Conservation (phyloP, 2,329 filamentous ascomycete genomes). For the Pseudogymnoascus sp. region DNA sequence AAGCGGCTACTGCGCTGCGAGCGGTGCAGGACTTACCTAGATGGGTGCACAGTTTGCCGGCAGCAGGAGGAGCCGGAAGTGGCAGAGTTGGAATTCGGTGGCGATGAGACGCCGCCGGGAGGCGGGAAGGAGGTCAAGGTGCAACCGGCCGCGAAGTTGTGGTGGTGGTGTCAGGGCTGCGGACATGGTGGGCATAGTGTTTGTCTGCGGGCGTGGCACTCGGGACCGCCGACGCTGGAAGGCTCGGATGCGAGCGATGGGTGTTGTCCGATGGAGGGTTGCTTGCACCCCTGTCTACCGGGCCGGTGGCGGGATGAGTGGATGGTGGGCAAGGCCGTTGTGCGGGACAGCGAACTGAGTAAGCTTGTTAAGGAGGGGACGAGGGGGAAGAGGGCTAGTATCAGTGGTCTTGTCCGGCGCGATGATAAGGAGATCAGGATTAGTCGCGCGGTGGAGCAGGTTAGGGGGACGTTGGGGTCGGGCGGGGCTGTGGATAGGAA, state of each 20-base stretch:
- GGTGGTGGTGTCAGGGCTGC: constrained; percentile 58
- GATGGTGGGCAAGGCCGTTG: constrained; percentile 25
- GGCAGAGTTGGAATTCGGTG: constrained; percentile 31
- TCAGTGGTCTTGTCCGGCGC: constrained; percentile 30
- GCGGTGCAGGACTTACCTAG: constrained; percentile 44
- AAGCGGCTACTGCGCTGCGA: constrained; percentile 49
- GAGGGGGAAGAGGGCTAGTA: constrained; percentile 13
- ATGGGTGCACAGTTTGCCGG: constrained; percentile 50
- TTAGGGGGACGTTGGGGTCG: constrained; percentile 41
- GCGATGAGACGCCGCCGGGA: not conserved
- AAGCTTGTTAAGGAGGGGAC: constrained; percentile 20
- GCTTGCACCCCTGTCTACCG: constrained; percentile 53
- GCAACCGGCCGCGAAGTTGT: constrained; percentile 26
- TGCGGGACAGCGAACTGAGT: constrained; percentile 30
- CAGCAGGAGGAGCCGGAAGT: constrained; percentile 36
- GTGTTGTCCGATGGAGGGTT: constrained; percentile 56
- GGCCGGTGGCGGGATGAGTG: constrained; percentile 42
- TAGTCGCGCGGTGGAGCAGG: constrained; percentile 52
- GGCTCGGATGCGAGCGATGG: constrained; percentile 38
- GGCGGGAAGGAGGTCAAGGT: constrained; percentile 12
- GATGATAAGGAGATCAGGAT: constrained; percentile 48
- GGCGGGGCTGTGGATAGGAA: constrained; percentile 34
- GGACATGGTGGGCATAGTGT: constrained; percentile 53
- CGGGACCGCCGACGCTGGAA: constrained; percentile 16
- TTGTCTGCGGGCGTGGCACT: constrained; percentile 53